Evolutionary conservation across 495 filamentous ascomycete species (phyloP), one percentile per base, ranked within the genome.

Genomic region (Podospora comata): DNA sequence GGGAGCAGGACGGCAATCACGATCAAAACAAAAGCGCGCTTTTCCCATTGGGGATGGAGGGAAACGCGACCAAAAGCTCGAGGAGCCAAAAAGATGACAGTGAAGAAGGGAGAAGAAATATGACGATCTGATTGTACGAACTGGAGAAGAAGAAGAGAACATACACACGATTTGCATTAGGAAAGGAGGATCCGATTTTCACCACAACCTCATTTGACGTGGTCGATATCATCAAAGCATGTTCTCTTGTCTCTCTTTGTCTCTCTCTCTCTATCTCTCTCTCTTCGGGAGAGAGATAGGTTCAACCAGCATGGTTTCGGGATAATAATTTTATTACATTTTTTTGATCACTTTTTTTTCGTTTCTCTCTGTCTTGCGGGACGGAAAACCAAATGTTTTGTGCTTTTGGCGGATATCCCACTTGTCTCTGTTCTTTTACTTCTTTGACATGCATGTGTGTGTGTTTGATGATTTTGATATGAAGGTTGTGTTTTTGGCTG

Each of bases 381-480:
- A 48, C 3, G 39, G 39, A 16, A 16, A 16, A 48, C 9, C 9
- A 48, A 13, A 16, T 28, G 59, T 26, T 61, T 26, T 61, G 59
- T 32, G 30, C 30, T 5, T 32, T 61, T 61, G 59, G 56, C 19
- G 56, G 56, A 59, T 20, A 58, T 58, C 56, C 23, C n/a, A 20
- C n/a, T 58, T 20, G 56, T 58, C 20, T 58, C 27, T 66, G 6
- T 60, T 60, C 16, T 20, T 53, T 19, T 15, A 18, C 18, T 32
- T 27, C 34, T 7, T 65, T 65, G 58, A 65, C 71, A 71, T 32
- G 7, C 7, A 7, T 32, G 30, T 32, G 30, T 32, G 30, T 32
- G 71, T 69, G 65, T 70, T 72, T 59, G 39, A 48, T 48, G 39
- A 6, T 48, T 16, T 48, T 48, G 7, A 13, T 48, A 48, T 48